Evolutionary conservation across 176 grass and related monocot species (phyloP).

Genomic region (Aegilops bicornis): DNA sequence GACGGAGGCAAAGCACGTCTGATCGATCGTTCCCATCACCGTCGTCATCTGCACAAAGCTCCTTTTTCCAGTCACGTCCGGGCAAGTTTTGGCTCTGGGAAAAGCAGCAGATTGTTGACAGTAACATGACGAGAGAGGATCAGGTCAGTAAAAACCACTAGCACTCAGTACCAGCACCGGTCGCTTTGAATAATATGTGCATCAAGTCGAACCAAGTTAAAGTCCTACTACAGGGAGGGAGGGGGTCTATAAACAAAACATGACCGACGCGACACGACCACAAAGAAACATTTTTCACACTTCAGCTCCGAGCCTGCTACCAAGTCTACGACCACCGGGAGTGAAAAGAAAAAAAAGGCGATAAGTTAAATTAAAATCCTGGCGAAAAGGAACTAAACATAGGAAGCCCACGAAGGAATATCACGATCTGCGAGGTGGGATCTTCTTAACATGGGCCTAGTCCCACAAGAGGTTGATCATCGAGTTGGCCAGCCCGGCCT

Average conservation of each 20-base stretch:
- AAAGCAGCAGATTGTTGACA: background rate
- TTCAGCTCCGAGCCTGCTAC: background rate
- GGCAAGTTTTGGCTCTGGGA: background rate
- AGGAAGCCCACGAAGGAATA: conserved; percentile 6
- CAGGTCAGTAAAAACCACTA: background rate
- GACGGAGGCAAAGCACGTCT: background rate
- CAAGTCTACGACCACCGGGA: background rate
- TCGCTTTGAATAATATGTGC: conserved; percentile 21
- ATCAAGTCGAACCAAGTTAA: conserved; percentile 19
- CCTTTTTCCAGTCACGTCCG: background rate
- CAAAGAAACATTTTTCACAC: conserved; percentile 30
- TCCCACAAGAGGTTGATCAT: conserved; percentile 86
- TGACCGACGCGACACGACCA: background rate
- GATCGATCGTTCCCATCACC: background rate
- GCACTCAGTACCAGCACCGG: background rate
- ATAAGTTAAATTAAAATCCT: background rate
- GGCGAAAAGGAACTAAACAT: background rate
- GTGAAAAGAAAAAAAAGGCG: background rate
- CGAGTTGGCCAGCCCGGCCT: conserved; percentile 75
- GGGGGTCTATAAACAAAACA: conserved; percentile 34
- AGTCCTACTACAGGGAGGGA: background rate
- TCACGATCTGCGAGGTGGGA: background rate
- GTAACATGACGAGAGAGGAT: background rate
- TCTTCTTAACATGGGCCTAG: background rate
- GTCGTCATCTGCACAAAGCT: background rate